These are phyloP conservation scores for Closterium sp. DNA, from an alignment of 139 green algal genomes.

Conservation along the genomic window DNA sequence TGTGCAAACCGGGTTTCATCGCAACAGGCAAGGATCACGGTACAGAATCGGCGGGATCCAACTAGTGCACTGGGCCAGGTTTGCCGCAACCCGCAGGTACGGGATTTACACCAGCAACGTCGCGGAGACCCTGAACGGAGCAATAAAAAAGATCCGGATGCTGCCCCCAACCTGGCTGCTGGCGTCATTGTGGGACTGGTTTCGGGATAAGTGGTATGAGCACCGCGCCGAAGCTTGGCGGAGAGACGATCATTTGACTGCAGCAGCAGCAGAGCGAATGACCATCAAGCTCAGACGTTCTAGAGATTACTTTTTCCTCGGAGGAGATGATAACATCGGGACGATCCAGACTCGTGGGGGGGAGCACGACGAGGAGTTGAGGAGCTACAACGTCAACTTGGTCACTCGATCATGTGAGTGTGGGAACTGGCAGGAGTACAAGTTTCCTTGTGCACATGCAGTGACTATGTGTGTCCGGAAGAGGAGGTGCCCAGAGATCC, in stretches of 20 bases:
- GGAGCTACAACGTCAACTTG: not conserved
- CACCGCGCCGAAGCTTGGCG: not conserved
- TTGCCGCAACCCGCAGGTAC: not conserved
- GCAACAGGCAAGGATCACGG: not conserved
- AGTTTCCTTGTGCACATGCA: no score
- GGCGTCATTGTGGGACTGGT: not conserved
- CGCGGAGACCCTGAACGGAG: not conserved
- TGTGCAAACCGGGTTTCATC: not conserved
- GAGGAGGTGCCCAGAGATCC: no score
- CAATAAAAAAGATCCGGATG: not conserved
- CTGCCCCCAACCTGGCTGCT: not conserved
- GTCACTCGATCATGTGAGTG: no score
- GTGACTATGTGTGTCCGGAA: no score
- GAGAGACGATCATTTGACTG: not conserved
- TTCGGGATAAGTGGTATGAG: not conserved
- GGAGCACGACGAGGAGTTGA: not conserved
- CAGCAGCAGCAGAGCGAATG: not conserved
- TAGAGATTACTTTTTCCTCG: not conserved
- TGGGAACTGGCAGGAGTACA: no score
- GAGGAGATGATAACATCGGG: not conserved
- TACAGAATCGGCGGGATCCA: not conserved
- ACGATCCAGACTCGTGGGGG: not conserved
- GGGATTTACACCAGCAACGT: not conserved
- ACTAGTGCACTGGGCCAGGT: not conserved
- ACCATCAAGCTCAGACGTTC: not conserved